Conservation (phyloP, 306 rosid species). For the Glycine tomentella region DNA sequence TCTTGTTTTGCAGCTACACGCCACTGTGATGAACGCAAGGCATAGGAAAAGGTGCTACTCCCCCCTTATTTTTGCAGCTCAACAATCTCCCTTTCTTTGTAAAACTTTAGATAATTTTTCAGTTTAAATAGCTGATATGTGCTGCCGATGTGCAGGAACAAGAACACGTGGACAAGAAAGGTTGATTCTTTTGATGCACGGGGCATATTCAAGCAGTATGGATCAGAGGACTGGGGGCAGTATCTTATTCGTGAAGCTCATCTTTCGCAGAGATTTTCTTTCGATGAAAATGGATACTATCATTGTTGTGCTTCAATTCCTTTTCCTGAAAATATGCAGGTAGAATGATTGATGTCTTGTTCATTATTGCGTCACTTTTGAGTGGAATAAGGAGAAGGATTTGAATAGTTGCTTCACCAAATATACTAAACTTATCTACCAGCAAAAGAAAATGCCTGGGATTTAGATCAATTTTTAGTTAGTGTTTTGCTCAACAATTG, state of each 20-base stretch:
- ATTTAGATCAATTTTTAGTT: constrained; percentile 5
- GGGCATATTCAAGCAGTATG: constrained; percentile 72
- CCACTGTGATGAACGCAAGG: constrained; percentile 81
- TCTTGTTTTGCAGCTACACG: constrained; percentile 78
- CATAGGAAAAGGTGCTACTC: constrained; percentile 67
- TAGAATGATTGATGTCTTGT: constrained; percentile 48
- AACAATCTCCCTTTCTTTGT: neutral
- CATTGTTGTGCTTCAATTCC: constrained; percentile 84
- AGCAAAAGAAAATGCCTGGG: constrained; percentile 8
- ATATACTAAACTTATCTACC: neutral
- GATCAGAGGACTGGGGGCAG: constrained; percentile 82
- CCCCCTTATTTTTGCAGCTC: neutral
- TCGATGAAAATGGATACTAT: constrained; percentile 79
- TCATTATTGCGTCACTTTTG: neutral
- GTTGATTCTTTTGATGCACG: constrained; percentile 75
- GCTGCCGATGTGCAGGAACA: too few relatives aligned
- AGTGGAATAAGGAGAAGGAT: constrained; percentile 47
- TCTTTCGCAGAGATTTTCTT: constrained; percentile 81
- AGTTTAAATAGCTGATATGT: constrained; percentile 43
- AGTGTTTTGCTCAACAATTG: neutral
- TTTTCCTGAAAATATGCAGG: constrained; percentile 59
- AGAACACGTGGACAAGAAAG: constrained; percentile 41
- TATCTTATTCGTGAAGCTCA: constrained; percentile 90
- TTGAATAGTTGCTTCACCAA: neutral
- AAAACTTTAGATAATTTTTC: neutral